Evolutionary conservation across 1,139 yeast species (phyloP).

Genomic region (Candida freyschussii): DNA sequence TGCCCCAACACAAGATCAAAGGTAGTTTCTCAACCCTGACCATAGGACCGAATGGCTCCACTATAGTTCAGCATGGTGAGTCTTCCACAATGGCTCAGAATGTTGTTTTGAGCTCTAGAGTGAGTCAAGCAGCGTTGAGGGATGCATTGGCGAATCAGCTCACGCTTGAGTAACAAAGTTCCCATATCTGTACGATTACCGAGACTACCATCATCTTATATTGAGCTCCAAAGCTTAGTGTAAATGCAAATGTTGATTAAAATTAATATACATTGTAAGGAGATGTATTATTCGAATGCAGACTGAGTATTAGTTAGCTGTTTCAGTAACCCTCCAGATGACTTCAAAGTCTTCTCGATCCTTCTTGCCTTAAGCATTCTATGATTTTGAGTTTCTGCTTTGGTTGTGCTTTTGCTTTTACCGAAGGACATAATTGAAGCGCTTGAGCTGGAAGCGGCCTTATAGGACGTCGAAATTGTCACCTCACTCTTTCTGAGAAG

Average conservation of each 20-base stretch:
- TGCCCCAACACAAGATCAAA: constrained; percentile 10
- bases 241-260: too few species aligned
- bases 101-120: constrained; percentile 35
- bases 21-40: constrained; percentile 43
- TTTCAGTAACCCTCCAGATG: constrained; percentile 4
- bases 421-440: constrained; percentile 51
- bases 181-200: too few species aligned
- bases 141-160: constrained; percentile 33
- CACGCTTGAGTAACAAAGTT: constrained; percentile 3
- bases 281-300: constrained; percentile 4
- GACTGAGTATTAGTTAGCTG: constrained; percentile 1
- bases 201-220: too few species aligned
- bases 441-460: constrained; percentile 51
- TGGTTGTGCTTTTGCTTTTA: constrained; percentile 4
- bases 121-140: constrained; percentile 38
- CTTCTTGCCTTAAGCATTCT: constrained; percentile 25
- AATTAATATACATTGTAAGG: too few species aligned
- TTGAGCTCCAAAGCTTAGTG: too few species aligned
- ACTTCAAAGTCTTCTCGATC: constrained; percentile 11
- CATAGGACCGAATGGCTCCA: constrained; percentile 45
- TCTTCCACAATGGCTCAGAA: constrained; percentile 33
- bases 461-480: constrained; percentile 50
- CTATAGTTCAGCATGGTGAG: constrained; percentile 25
- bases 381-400: constrained; percentile 13
- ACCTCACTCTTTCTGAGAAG: constrained; percentile 47